Evolutionary conservation across 2,329 filamentous ascomycete genomes (phyloP).

Genomic region (Teratosphaeria zuluensis): DNA sequence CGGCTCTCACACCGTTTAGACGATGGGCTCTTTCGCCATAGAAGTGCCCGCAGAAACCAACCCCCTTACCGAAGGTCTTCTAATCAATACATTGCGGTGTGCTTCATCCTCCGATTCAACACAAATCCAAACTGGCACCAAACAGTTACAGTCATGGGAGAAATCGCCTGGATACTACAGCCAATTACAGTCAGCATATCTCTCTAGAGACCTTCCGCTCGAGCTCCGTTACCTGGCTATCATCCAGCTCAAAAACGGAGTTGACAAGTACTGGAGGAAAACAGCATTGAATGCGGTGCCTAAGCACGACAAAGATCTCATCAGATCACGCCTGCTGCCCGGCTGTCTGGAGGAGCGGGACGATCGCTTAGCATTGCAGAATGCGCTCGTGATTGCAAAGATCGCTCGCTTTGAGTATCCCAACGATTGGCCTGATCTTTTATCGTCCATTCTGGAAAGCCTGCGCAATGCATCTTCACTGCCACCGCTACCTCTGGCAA

Average conservation of each 20-base stretch:
- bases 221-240: conserved; percentile 82
- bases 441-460: conserved; percentile 48
- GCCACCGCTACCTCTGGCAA: conserved; percentile 50
- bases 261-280: conserved; percentile 84
- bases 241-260: conserved; percentile 92
- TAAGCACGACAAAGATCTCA: conserved; percentile 63
- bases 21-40: conserved; percentile 33
- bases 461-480: conserved; percentile 39
- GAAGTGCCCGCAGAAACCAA: conserved; percentile 76
- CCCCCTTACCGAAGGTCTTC: conserved; percentile 38
- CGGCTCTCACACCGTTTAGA: neutral
- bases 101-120: conserved; percentile 38
- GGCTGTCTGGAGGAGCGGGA: conserved; percentile 70
- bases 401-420: conserved; percentile 85
- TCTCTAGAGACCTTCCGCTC: conserved; percentile 65
- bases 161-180: conserved; percentile 38
- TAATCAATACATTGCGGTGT: conserved; percentile 40
- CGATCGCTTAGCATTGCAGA: conserved; percentile 69
- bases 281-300: conserved; percentile 59
- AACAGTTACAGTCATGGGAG: conserved; percentile 45
- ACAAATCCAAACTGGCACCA: conserved; percentile 43
- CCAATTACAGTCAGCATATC: conserved; percentile 55
- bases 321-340: conserved; percentile 65
- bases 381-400: conserved; percentile 79
- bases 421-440: conserved; percentile 59